Base-by-base conservation (phyloP, 495 filamentous ascomycete species). In the Bacidia rubella region DNA sequence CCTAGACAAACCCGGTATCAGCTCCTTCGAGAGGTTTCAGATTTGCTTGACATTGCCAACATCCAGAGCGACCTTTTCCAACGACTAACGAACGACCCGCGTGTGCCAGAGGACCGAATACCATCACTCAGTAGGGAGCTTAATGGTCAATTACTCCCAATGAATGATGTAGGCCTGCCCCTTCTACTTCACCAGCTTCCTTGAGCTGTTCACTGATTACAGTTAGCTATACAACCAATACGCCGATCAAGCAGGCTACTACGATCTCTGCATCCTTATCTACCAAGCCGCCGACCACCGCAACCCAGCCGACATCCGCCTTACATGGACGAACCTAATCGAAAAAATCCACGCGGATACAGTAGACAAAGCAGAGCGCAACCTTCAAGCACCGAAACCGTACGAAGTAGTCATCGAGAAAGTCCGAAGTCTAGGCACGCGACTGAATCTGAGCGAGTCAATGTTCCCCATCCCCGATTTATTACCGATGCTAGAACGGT, bases 41-140 rank as follows among this genome's bases (percentile, higher is more conserved):
- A 89, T 57, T 74, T 95, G 10, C 78, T 99, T 24, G 93, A 97
- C 57, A 77, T 97, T 25, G 90, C 90, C 19, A 90, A 89, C 58
- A 87, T 99, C 55, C 92, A 99, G 66, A 86, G 94, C 60, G 92
- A 97, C 57, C 64, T 97, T 24, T 69, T 97, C 44, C 84, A 90
- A 66, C 74, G 85, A 40, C 64, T 99, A 41, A 82, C 75, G 63
- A 74, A 74, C 32, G 90, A 97, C 58, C 53, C 64, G 3, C 79
- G 92, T 35, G 73, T 95, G 38, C 59, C 66, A 3, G 62, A 68
- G 1, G 78, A 81, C 11, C 78, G 76, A 51, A 76, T 76, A 54
- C 57, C 66, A 4, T 71, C 80, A 38, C 76, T 95, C 15, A 62
- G 85, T 42, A 61, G 68, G 24, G 70, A 76, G 17, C 71, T 99